A percentile compares a stretch with the other conserved stretches of the same genome.
phyloP scores from a whole-genome alignment of 345 rosid genomes.

The Chamaenerion angustifolium region DNA sequence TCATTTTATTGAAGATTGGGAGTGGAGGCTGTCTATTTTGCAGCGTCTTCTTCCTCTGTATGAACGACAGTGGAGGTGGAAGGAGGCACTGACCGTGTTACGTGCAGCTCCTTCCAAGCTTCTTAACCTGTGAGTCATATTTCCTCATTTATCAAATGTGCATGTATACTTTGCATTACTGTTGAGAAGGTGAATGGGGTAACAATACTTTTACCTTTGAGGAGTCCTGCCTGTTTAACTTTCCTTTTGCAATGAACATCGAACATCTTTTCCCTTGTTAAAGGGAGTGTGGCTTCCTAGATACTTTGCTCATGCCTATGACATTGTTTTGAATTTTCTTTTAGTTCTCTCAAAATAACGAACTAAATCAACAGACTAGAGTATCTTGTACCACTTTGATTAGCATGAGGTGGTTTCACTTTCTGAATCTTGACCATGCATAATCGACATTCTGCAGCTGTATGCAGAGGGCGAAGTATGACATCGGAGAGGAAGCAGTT shows the following conservation, averaged over 20 bases:
- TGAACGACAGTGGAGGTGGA: slow-evolving; percentile 81
- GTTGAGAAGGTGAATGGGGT: too few species aligned
- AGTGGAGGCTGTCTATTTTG: slow-evolving; percentile 87
- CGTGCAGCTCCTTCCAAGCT: slow-evolving; percentile 89
- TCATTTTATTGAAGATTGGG: slow-evolving; percentile 85
- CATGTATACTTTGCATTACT: too few species aligned
- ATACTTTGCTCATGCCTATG: too few species aligned
- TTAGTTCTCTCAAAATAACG: too few species aligned
- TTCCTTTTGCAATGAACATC: too few species aligned
- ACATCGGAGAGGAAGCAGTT: slow-evolving; percentile 90
- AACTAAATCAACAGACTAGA: too few species aligned
- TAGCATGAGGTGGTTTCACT: neutral
- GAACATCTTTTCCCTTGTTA: too few species aligned
- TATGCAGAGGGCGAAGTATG: slow-evolving; percentile 90
- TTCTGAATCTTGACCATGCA: slow-evolving; percentile 3
- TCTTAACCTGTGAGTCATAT: slow-evolving; percentile 67
- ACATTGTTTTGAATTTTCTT: neutral
- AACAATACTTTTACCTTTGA: too few species aligned
- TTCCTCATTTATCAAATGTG: slow-evolving; percentile 1
- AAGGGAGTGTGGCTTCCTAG: too few species aligned
- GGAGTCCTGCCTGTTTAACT: too few species aligned
- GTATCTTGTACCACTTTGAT: too few species aligned
- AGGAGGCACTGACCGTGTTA: slow-evolving; percentile 77
- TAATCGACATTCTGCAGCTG: slow-evolving; percentile 44
- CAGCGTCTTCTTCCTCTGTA: slow-evolving; percentile 84